These are phyloP conservation scores for Sporothrix mexicana DNA, from an alignment of 2,329 filamentous ascomycete species.

Conservation along the genomic window DNA sequence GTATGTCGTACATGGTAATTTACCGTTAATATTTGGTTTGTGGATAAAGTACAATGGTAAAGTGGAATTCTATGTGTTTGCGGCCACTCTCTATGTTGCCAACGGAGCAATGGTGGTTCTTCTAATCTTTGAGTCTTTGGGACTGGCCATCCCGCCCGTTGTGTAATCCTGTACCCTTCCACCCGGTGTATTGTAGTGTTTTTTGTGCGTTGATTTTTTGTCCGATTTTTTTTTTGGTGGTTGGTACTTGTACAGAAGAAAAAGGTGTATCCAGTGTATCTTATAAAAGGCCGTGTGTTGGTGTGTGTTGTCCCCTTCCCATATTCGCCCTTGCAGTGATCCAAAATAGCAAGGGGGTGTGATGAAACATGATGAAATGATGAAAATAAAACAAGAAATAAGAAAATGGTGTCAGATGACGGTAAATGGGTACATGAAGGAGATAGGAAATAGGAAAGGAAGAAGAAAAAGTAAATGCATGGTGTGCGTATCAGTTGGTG, in stretches of 20 bases:
- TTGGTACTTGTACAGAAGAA: conserved; percentile 26
- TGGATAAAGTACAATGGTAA: conserved; percentile 3
- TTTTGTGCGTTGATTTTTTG: conserved; percentile 19
- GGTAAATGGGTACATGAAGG: conserved; percentile 16
- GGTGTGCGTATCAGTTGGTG: conserved; percentile 26
- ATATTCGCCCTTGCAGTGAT: conserved; percentile 11
- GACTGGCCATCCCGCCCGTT: background rate
- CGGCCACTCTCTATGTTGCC: background rate
- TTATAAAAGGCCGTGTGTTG: background rate
- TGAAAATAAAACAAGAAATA: conserved; percentile 5
- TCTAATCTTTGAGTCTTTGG: conserved; percentile 9
- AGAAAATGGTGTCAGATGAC: conserved; percentile 1
- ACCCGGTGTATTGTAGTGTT: background rate
- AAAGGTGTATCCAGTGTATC: conserved; percentile 24
- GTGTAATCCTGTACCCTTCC: background rate
- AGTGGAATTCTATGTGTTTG: conserved; percentile 23
- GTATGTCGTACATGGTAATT: too few relatives aligned
- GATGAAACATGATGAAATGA: background rate
- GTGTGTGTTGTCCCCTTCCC: background rate
- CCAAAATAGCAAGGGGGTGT: conserved; percentile 14
- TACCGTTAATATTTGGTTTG: too few relatives aligned
- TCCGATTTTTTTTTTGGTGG: conserved; percentile 13
- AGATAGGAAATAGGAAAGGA: conserved; percentile 13
- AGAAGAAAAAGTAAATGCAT: conserved; percentile 3
- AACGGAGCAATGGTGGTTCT: conserved; percentile 18